phyloP scores from a whole-genome alignment of 306 rosid genomes.

The Begonia fuchsioides region DNA sequence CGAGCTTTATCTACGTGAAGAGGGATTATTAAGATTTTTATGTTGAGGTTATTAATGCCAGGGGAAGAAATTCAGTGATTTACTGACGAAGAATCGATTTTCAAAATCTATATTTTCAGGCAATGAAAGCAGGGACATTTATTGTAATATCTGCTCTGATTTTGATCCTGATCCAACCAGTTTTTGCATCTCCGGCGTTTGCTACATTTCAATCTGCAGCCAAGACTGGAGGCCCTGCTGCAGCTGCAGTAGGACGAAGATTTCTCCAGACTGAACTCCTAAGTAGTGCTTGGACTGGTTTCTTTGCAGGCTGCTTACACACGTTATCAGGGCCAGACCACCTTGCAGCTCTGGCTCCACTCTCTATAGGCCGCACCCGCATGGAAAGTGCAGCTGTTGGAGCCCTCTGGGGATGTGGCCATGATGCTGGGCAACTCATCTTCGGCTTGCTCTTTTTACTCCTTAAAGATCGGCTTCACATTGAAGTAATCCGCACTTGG shows the following conservation, averaged over 20 bases:
- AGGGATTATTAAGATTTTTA: neutral
- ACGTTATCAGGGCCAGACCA: constrained; percentile 96
- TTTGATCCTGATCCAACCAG: constrained; percentile 58
- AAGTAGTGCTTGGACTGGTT: constrained; percentile 90
- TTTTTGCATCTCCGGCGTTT: constrained; percentile 67
- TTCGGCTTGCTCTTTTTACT: constrained; percentile 69
- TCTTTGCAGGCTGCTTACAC: constrained; percentile 90
- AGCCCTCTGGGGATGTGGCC: constrained; percentile 98
- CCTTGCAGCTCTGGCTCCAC: constrained; percentile 95
- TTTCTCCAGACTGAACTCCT: constrained; percentile 56
- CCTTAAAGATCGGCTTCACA: constrained; percentile 74
- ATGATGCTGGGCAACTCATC: constrained; percentile 88
- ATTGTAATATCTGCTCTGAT: constrained; percentile 26
- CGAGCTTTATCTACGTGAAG: neutral
- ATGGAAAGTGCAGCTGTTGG: constrained; percentile 90
- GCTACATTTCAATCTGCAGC: constrained; percentile 66
- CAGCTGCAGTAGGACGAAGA: constrained; percentile 37
- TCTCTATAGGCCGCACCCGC: constrained; percentile 72
- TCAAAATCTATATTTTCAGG: neutral
- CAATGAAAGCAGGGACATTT: neutral
- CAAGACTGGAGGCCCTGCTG: constrained; percentile 7
- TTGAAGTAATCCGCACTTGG: constrained; percentile 75
- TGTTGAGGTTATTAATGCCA: too few relatives aligned
- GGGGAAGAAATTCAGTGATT: neutral
- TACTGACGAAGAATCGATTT: neutral